Evolutionary conservation across 2,329 filamentous ascomycete species (phyloP).

Genomic region (Microdochium trichocladiopsis): DNA sequence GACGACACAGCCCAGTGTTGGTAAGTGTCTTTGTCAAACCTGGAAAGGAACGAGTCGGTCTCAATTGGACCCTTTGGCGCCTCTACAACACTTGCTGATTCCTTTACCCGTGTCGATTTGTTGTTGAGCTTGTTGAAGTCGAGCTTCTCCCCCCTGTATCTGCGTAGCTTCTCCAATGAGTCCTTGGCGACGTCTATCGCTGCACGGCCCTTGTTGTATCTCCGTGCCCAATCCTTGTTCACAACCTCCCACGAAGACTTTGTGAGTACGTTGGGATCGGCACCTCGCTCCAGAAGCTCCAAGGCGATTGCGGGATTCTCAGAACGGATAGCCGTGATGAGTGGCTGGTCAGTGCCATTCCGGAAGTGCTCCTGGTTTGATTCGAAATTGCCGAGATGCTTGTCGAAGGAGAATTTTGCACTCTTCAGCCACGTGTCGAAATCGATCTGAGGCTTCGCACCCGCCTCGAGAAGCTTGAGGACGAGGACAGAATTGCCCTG

Average conservation of each 20-base stretch:
- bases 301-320: slow-evolving; percentile 39
- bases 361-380: slow-evolving; percentile 41
- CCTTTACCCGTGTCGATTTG: slow-evolving; percentile 8
- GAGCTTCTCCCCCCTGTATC: slow-evolving; percentile 29
- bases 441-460: slow-evolving; percentile 51
- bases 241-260: slow-evolving; percentile 26
- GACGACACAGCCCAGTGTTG: slow-evolving; percentile 42
- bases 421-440: slow-evolving; percentile 60
- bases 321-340: slow-evolving; percentile 54
- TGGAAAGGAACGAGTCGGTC: slow-evolving; percentile 45
- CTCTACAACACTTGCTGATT: slow-evolving; percentile 9
- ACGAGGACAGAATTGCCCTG: slow-evolving; percentile 44
- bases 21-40: slow-evolving; percentile 49
- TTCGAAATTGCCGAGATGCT: slow-evolving; percentile 32
- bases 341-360: slow-evolving; percentile 50
- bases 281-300: slow-evolving; percentile 55
- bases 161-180: slow-evolving; percentile 41
- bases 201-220: slow-evolving; percentile 32
- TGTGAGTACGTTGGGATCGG: slow-evolving; percentile 56
- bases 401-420: slow-evolving; percentile 35
- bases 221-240: slow-evolving; percentile 19
- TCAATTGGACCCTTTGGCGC: slow-evolving; percentile 20
- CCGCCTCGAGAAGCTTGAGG: slow-evolving; percentile 54
- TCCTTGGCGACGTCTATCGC: slow-evolving; percentile 54
- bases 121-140: slow-evolving; percentile 9